phyloP scores from a whole-genome alignment of 2,329 filamentous ascomycete genomes.

The Emmonsia crescens region DNA sequence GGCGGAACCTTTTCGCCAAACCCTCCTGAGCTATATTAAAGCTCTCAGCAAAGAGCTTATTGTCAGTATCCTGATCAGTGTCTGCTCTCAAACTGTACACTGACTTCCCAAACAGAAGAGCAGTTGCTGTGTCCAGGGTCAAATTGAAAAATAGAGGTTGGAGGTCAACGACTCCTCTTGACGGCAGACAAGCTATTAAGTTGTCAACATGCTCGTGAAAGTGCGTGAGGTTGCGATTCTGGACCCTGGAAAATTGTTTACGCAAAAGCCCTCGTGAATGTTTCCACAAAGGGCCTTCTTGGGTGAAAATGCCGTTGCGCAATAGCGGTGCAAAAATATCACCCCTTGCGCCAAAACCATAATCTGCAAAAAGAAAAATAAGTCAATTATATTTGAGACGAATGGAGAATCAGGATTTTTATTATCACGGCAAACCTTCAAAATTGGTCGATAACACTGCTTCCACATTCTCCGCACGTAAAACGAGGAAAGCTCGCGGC shows the following conservation, averaged over 20 bases:
- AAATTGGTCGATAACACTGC: slow-evolving; percentile 11
- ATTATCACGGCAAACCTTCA: background rate
- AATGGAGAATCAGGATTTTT: background rate
- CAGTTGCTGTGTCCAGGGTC: slow-evolving; percentile 28
- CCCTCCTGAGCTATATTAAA: slow-evolving; percentile 18
- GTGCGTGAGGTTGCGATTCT: slow-evolving; percentile 24
- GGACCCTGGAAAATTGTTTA: slow-evolving; percentile 25
- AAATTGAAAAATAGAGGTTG: slow-evolving; percentile 31
- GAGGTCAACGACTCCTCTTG: slow-evolving; percentile 18
- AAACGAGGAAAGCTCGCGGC: slow-evolving; percentile 10
- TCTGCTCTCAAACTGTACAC: slow-evolving; percentile 13
- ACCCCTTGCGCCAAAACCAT: slow-evolving; percentile 4
- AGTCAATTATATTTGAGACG: background rate
- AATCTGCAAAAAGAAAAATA: background rate
- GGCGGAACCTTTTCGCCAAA: slow-evolving; percentile 18
- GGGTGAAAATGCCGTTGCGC: slow-evolving; percentile 14
- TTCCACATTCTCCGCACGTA: slow-evolving; percentile 12
- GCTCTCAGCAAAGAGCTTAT: slow-evolving; percentile 15
- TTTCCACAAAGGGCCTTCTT: slow-evolving; percentile 17
- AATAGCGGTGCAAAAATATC: slow-evolving; percentile 8
- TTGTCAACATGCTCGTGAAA: slow-evolving; percentile 24
- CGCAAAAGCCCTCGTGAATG: slow-evolving; percentile 25
- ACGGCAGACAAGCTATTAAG: slow-evolving; percentile 20
- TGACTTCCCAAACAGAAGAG: slow-evolving; percentile 28
- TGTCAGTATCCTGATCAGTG: slow-evolving; percentile 8